Evolutionary conservation across 169 alveolate genomes (phyloP), one percentile per base, ranked within the genome.

Genomic region (Cryptosporidium bovis): DNA sequence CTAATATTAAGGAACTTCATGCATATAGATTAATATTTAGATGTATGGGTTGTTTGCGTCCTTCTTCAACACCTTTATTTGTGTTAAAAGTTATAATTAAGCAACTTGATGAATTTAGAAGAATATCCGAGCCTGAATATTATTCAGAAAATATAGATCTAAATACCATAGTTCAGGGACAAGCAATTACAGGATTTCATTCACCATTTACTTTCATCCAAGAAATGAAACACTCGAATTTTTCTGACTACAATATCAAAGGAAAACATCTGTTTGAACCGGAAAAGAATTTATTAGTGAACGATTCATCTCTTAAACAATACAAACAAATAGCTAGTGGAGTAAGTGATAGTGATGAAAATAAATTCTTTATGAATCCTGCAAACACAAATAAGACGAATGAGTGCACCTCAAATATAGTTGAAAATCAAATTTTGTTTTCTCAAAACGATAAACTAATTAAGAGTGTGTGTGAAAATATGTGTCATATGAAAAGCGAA

Each of bases 51-150:
- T 58, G 64, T 46, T 60, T 60, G 55, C 69, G 87, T 66, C 87
- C 87, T 62, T 77, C 87, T 77, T 77, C 87, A 12, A 62, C 60
- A 12, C 87, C 87, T 27, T 40, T 77, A 58, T 77, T 77, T 77
- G 31, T 62, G 18, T 31, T 77, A 24, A 77, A 53, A 15, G 65
- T 71, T 16, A 62, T 77, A 10, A 77, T 77, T 60, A 77, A 62
- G 40, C 87, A 77, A 44, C 87, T 77, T 36, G 87, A 77, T 60
- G 87, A 77, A 60, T 77, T 58, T 46, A 77, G 87, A 77, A 77
- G 55, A 62, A 77, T 77, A 36, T 77, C 87, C 15, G 87, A 77
- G n/a, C 77, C 87, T 3, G 87, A 77, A 34, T 77, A 77, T 77
- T 29, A 27, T 27, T 62, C 87, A 24, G 27, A 58, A 34, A 29